phyloP scores from a whole-genome alignment of 169 alveolate genomes.

The Besnoitia besnoiti region DNA sequence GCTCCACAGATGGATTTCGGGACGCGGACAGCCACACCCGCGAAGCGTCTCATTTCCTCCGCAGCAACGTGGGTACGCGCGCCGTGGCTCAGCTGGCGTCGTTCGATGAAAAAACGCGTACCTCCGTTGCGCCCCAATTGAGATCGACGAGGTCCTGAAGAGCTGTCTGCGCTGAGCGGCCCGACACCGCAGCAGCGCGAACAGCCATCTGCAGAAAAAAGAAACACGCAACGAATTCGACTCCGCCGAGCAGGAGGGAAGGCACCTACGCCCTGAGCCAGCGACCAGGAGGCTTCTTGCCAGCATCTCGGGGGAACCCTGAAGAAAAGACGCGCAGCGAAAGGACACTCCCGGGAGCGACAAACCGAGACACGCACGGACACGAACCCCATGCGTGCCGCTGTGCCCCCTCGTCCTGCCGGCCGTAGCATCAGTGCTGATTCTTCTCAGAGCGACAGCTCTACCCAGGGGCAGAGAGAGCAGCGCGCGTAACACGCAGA shows the following conservation, averaged over 20 bases:
- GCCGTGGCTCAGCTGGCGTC: not conserved
- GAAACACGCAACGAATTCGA: too few relatives aligned
- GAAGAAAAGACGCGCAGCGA: not conserved
- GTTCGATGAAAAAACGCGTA: not conserved
- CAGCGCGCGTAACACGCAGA: too few relatives aligned
- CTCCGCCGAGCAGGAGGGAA: not conserved
- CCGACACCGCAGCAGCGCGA: constrained; percentile 20
- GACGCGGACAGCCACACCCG: too few relatives aligned
- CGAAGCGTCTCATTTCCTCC: too few relatives aligned
- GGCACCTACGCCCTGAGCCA: not conserved
- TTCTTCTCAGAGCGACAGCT: too few relatives aligned
- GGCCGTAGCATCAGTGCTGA: too few relatives aligned
- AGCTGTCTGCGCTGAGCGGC: constrained; percentile 42
- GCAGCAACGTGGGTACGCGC: not conserved
- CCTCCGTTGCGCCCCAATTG: constrained; percentile 39
- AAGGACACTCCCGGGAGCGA: not conserved
- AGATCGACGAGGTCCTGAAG: constrained; percentile 24
- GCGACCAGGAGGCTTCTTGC: not conserved
- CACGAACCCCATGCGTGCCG: not conserved
- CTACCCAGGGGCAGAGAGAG: too few relatives aligned
- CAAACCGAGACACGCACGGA: not conserved
- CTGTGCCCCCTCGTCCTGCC: too few relatives aligned
- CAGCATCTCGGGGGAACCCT: too few relatives aligned
- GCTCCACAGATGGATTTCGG: too few relatives aligned
- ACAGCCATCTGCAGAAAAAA: constrained; percentile 22